Conservation (phyloP, 164 flowering plant species). For the Buxus sempervirens region DNA sequence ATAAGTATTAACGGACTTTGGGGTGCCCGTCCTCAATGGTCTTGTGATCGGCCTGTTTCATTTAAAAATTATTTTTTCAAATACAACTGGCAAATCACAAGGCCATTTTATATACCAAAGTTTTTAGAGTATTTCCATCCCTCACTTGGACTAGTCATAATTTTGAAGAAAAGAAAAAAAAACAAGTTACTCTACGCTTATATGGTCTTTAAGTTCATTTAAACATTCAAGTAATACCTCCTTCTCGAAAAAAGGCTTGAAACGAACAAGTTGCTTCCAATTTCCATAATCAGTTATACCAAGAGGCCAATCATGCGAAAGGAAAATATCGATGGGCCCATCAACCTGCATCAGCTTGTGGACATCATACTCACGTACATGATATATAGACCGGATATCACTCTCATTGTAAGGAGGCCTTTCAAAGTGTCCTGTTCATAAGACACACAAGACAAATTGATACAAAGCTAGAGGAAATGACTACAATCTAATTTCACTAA, state of each 20-base stretch:
- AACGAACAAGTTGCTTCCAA: slow-evolving; percentile 56
- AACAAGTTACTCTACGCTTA: not conserved
- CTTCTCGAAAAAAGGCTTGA: slow-evolving; percentile 57
- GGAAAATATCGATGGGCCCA: slow-evolving; percentile 85
- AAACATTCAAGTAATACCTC: slow-evolving; percentile 58
- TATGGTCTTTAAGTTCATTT: not conserved
- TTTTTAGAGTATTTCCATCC: no score
- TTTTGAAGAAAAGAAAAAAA: not conserved
- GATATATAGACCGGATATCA: slow-evolving; percentile 79
- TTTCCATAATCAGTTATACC: slow-evolving; percentile 88
- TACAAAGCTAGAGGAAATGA: not conserved
- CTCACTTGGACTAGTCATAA: not conserved
- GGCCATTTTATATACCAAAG: no score
- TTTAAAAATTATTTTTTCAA: no score
- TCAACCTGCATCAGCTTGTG: slow-evolving; percentile 83
- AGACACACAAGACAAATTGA: slow-evolving; percentile 17
- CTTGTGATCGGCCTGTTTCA: no score
- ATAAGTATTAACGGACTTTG: no score
- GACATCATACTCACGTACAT: slow-evolving; percentile 94
- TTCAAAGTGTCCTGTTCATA: slow-evolving; percentile 82
- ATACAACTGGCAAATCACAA: no score
- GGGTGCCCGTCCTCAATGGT: no score
- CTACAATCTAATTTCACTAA: no score
- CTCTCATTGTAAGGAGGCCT: slow-evolving; percentile 81
- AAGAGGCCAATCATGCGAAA: slow-evolving; percentile 98